Evolutionary conservation across 2,329 filamentous ascomycete genomes (phyloP), one percentile per base, ranked within the genome.

Genomic region (Aspergillus arachidicola): DNA sequence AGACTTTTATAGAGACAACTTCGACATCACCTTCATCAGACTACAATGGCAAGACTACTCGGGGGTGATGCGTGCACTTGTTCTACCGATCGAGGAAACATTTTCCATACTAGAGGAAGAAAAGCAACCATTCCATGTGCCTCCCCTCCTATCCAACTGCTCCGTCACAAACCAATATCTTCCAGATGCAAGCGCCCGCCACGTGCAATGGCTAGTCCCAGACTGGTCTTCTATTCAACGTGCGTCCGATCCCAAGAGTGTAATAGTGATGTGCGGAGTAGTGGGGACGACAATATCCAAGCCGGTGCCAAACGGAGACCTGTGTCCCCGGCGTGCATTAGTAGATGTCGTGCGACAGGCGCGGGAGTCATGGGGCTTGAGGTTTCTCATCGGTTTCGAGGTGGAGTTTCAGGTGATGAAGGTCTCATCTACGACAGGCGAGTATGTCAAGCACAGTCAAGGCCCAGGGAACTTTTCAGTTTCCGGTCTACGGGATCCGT

Each of bases 301-400:
- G 6, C 19, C 38, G 6, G 38, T 41, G 38, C 38, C 19, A 14
- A 41, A 10, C 38, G 16, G 38, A n/a, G 56, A 34, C 16, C 14
- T 65, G 10, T 66, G 65, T 30, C 65, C 65, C 5, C 57, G 62
- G 2, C 60, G 60, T 28, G 53, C 46, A 1, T 51, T 66, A 1
- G 28, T 19, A 1, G 60, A 58, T 3, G 60, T 65, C 9, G 7
- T 65, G 6, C 59, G 48, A 28, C 23, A 30, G 12, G 60, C 62
- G 1, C 16, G 6, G 4, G 41, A 53, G 6, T 4, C 9, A 1
- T 61, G 26, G 16, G 57, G 28, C 10, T n/a, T 67, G n/a, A 38
- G 48, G 1, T 67, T 66, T 30, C 51, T 66, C 2, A 58, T 67
- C 2, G 61, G 64, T 1, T 67, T 67, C 34, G 66, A 67, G 45